These are phyloP conservation scores for Phytopythium sindhum DNA, from an alignment of 352 stramenopile genomes.

Conservation along the genomic window DNA sequence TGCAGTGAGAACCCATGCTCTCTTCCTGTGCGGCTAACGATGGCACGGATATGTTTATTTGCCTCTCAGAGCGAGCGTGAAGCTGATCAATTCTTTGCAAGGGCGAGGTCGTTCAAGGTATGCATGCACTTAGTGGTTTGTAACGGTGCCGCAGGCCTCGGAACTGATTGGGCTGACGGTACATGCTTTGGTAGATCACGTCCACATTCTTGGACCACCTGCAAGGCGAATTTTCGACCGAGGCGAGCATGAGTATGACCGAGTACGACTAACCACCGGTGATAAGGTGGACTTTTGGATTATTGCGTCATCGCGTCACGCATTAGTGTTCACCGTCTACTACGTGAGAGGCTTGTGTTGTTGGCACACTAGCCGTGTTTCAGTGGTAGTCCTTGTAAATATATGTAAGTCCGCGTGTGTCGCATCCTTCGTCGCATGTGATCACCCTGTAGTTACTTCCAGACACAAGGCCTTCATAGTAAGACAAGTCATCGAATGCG, in stretches of 20 bases:
- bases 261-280: constrained; percentile 24
- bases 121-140: not conserved
- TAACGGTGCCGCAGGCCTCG: too few species aligned
- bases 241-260: constrained; percentile 43
- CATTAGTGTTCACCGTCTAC: not conserved
- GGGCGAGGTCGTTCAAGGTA: constrained; percentile 32
- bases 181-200: constrained; percentile 20
- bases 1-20: not conserved
- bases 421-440: not conserved
- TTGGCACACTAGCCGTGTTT: too few species aligned
- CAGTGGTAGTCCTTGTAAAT: too few species aligned
- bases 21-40: not conserved
- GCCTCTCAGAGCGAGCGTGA: constrained; percentile 29
- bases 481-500: too few species aligned
- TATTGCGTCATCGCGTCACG: not conserved
- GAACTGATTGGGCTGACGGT: not conserved
- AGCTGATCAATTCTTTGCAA: constrained; percentile 29
- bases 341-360: too few species aligned
- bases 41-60: not conserved
- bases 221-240: constrained; percentile 40
- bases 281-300: not conserved
- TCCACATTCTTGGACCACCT: constrained; percentile 38
- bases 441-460: too few species aligned
- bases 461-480: too few species aligned
- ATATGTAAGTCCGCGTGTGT: too few species aligned